A percentile compares a stretch with the other conserved stretches of the same genome.
These are phyloP conservation scores for Selenicereus undatus DNA, from an alignment of 148 eudicot genomes.

Conservation along the genomic window DNA sequence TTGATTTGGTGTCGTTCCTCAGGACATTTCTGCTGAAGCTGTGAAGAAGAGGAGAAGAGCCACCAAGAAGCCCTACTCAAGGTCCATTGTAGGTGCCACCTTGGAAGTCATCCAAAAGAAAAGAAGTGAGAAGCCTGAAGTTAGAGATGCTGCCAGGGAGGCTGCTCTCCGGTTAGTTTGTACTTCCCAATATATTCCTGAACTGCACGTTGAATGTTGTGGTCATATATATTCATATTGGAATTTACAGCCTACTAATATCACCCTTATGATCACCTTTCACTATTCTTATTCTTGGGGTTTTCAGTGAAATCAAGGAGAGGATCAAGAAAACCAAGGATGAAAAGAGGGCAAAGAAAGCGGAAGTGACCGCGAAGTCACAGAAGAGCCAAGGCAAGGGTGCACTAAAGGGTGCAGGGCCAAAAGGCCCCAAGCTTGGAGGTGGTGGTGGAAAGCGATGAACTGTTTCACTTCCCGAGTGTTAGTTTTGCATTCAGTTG, in stretches of 20 bases:
- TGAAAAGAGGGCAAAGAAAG: constrained; percentile 61
- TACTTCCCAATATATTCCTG: background rate
- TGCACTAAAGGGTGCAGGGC: constrained; percentile 36
- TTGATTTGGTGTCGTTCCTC: background rate
- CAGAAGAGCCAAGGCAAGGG: constrained; percentile 40
- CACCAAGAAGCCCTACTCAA: constrained; percentile 68
- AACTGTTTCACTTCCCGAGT: constrained; percentile 19
- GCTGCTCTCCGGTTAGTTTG: constrained; percentile 56
- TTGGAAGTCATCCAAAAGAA: constrained; percentile 68
- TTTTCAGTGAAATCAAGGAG: constrained; percentile 58
- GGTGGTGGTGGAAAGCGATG: constrained; percentile 65
- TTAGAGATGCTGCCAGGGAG: constrained; percentile 66
- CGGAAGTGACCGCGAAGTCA: constrained; percentile 39
- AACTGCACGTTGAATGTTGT: background rate
- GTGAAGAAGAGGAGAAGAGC: constrained; percentile 69
- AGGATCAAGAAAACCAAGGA: constrained; percentile 68
- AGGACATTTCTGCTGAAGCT: constrained; percentile 63
- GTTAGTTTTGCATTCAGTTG: constrained; percentile 18
- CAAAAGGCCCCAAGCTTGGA: constrained; percentile 55
- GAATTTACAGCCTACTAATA: background rate
- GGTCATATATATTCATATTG: background rate
- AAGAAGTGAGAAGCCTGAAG: constrained; percentile 58
- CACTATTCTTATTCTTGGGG: background rate
- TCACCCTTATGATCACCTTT: background rate
- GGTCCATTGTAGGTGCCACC: constrained; percentile 65